These are phyloP conservation scores for Cryptococcus sp. DNA, from an alignment of 1,284 basidiomycete genomes.

Conservation along the genomic window DNA sequence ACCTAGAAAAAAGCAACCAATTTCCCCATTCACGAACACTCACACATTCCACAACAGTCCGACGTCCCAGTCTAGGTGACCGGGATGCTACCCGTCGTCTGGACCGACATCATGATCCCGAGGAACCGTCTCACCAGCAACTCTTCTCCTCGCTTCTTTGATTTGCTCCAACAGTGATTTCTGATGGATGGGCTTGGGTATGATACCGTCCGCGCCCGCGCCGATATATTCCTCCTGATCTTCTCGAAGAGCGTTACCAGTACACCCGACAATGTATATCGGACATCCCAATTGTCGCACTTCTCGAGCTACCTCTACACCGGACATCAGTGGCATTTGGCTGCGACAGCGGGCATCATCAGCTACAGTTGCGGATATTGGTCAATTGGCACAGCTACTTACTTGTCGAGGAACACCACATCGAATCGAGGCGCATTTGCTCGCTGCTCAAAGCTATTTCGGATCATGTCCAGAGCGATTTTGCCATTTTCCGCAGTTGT, in stretches of 20 bases:
- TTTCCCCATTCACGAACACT: too few species aligned
- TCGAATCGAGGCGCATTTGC: conserved; percentile 57
- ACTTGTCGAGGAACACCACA: conserved; percentile 78
- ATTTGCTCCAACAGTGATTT: conserved; percentile 41
- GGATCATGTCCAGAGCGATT: conserved; percentile 72
- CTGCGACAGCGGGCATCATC: conserved; percentile 10
- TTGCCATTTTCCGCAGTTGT: conserved; percentile 84
- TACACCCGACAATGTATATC: conserved; percentile 71
- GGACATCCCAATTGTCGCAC: conserved; percentile 66
- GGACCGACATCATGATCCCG: conserved; percentile 6
- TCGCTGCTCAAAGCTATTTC: conserved; percentile 26
- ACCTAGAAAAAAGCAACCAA: too few species aligned
- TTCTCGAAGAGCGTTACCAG: conserved; percentile 65
- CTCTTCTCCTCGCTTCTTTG: conserved; percentile 36
- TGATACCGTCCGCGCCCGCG: conserved; percentile 65
- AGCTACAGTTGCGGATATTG: not conserved
- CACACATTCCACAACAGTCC: too few species aligned
- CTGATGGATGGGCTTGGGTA: conserved; percentile 50
- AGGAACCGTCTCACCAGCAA: conserved; percentile 35
- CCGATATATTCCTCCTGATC: conserved; percentile 71
- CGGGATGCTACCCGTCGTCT: not conserved
- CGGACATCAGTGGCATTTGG: conserved; percentile 69
- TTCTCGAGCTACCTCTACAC: conserved; percentile 68
- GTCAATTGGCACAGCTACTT: not conserved
- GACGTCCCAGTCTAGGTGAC: not conserved